Conservation (phyloP, 1,284 basidiomycete genomes). For the Blastosporella zonata region DNA sequence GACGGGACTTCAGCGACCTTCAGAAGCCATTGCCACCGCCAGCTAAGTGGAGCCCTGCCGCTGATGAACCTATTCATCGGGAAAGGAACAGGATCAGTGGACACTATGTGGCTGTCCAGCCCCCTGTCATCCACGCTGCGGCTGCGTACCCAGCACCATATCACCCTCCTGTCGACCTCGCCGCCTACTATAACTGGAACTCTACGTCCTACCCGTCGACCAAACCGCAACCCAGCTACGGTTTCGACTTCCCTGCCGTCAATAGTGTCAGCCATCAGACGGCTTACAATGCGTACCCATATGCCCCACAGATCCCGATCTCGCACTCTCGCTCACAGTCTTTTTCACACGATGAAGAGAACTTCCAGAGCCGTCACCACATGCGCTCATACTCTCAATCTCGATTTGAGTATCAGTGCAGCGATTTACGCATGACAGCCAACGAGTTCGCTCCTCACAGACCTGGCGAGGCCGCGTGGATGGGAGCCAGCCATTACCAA, state of each 20-base stretch:
- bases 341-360: slow-evolving; percentile 50
- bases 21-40: slow-evolving; percentile 61
- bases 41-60: slow-evolving; percentile 75
- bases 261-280: slow-evolving; percentile 28
- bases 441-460: slow-evolving; percentile 37
- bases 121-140: slow-evolving; percentile 33
- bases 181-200: slow-evolving; percentile 41
- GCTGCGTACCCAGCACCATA: slow-evolving; percentile 27
- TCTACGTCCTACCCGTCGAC: slow-evolving; percentile 33
- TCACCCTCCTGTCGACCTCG: slow-evolving; percentile 30
- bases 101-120: slow-evolving; percentile 65
- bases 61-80: slow-evolving; percentile 66
- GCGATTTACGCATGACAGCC: slow-evolving; percentile 41
- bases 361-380: slow-evolving; percentile 45
- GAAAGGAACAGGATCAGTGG: slow-evolving; percentile 46
- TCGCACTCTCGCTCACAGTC: slow-evolving; percentile 57
- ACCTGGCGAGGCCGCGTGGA: slow-evolving; percentile 42
- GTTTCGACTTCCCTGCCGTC: slow-evolving; percentile 34
- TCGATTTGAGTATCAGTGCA: slow-evolving; percentile 48
- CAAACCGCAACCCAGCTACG: slow-evolving; percentile 36
- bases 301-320: slow-evolving; percentile 33
- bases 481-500: slow-evolving; percentile 36
- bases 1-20: slow-evolving; percentile 25
- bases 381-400: slow-evolving; percentile 60
- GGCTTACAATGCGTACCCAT: slow-evolving; percentile 44